A percentile compares a stretch with the other conserved stretches of the same genome.
Conservation (phyloP, 1,139 yeast genomes). For the Candida buenavistaensis region DNA sequence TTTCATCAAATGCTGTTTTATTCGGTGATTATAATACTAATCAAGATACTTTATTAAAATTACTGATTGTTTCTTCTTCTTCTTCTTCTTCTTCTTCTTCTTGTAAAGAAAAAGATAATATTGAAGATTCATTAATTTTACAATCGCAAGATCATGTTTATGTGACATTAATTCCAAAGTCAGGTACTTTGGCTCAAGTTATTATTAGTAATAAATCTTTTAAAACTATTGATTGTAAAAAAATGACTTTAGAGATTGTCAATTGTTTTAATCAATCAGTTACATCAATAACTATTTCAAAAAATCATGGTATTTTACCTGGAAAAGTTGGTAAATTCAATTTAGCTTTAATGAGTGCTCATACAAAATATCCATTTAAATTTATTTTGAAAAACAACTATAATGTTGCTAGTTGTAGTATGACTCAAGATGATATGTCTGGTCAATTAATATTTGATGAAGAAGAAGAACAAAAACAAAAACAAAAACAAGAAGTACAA, state of each 20-base stretch:
- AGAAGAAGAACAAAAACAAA: constrained; percentile 5
- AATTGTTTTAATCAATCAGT: constrained; percentile 31
- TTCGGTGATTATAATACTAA: constrained; percentile 23
- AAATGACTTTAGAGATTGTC: constrained; percentile 30
- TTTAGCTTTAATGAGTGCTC: constrained; percentile 31
- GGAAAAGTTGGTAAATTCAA: constrained; percentile 35
- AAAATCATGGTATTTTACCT: constrained; percentile 34
- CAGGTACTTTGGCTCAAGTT: constrained; percentile 33
- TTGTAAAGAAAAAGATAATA: not conserved
- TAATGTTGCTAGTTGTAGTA: constrained; percentile 23
- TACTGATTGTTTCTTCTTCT: not conserved
- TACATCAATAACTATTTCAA: constrained; percentile 29
- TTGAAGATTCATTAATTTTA: constrained; percentile 1
- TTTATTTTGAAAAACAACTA: constrained; percentile 25
- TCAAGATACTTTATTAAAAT: constrained; percentile 12
- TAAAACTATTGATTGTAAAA: constrained; percentile 29
- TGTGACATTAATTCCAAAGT: constrained; percentile 32
- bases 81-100: too few species aligned
- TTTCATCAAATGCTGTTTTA: constrained; percentile 21
- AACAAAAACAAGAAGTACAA: too few species aligned
- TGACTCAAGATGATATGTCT: constrained; percentile 27
- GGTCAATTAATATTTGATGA: constrained; percentile 18
- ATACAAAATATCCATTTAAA: constrained; percentile 36
- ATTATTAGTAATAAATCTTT: constrained; percentile 31
- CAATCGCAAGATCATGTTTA: constrained; percentile 15